Evolutionary conservation across 306 rosid genomes (phyloP), one percentile per base, ranked within the genome.

Genomic region (Argentina anserina): DNA sequence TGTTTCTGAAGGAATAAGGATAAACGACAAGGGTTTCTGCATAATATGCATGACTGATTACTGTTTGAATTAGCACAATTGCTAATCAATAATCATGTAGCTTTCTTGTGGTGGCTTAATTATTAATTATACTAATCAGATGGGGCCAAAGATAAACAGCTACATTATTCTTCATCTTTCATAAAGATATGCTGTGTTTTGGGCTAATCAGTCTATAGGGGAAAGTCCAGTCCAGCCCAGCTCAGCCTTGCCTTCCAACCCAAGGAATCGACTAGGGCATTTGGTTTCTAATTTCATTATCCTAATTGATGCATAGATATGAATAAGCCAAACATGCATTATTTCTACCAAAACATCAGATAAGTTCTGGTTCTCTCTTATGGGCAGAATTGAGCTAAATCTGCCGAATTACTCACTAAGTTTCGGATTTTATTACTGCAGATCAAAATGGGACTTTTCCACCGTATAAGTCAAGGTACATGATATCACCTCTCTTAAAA

Each of bases 381-480:
- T n/a, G 17, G 13, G 43, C 10, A 0, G 8, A 33, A 50, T 3
- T 7, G 21, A 47, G 60, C 28, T 21, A 34, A 18, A 28, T 50
- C 21, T 31, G 40, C 59, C 47, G 31, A 1, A 45, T 64, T 37
- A 59, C 59, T 31, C 26, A 65, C 36, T 81, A 58, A 83, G 75
- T 55, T 69, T 69, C 66, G 53, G 72, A 29, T 26, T 86, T 49
- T 18, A 41, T 7, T 75, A 78, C 78, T 17, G 84, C 88, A 90
- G 96, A 90, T 86, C 82, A 83, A 86, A 43, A 63, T 50, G 87
- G 91, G 70, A 80, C 82, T 3, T 88, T 73, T 79, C 91, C 88
- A 74, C 86, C 93, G 37, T 75, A 83, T 29, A 65, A 72, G 37
- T 61, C 73, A 29, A 72, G 84, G 95, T 81, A 87, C 65, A 79